Percentiles rank a stretch among this genome's conserved stretches.
Conservation (phyloP, 2,329 filamentous ascomycete genomes). For the Daldinia eschscholtzii region DNA sequence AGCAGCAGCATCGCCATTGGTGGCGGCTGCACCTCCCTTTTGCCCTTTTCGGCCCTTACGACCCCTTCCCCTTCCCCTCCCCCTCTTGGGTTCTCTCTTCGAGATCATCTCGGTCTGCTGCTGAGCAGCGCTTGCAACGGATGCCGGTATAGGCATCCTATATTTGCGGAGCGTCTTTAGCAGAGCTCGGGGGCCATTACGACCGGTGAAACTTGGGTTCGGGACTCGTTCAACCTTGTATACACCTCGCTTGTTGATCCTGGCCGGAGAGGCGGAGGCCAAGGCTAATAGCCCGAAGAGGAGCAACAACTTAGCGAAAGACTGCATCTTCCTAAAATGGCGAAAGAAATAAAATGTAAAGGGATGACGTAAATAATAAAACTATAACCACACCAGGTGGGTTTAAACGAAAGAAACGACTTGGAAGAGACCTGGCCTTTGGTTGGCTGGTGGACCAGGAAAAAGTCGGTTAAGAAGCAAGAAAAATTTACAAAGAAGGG, state of each 20-base stretch:
- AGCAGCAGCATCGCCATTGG: conserved; percentile 12
- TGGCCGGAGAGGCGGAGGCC: conserved; percentile 46
- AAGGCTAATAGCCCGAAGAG: conserved; percentile 49
- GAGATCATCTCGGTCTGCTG: conserved; percentile 48
- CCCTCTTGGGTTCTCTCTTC: conserved; percentile 46
- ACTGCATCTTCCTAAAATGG: conserved; percentile 47
- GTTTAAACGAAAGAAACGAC: conserved; percentile 30
- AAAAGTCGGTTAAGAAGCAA: conserved; percentile 27
- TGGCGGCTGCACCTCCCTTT: conserved; percentile 38
- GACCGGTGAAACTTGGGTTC: conserved; percentile 50
- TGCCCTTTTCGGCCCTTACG: conserved; percentile 20
- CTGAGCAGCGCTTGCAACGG: conserved; percentile 43
- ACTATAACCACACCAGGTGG: conserved; percentile 49
- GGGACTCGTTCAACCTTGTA: conserved; percentile 52
- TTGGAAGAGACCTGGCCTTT: conserved; percentile 25
- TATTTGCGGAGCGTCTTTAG: conserved; percentile 53
- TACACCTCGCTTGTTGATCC: conserved; percentile 50
- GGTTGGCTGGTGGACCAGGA: conserved; percentile 28
- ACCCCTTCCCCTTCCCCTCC: conserved; percentile 44
- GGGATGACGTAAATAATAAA: conserved; percentile 24
- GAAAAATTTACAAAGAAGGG: conserved; percentile 38
- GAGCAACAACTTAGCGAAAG: conserved; percentile 47
- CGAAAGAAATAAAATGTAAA: conserved; percentile 17
- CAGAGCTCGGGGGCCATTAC: conserved; percentile 50
- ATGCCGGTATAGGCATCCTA: conserved; percentile 51